Base-by-base conservation (phyloP, 371 early-diverging fungal genomes). In the Zychaea mexicana region DNA sequence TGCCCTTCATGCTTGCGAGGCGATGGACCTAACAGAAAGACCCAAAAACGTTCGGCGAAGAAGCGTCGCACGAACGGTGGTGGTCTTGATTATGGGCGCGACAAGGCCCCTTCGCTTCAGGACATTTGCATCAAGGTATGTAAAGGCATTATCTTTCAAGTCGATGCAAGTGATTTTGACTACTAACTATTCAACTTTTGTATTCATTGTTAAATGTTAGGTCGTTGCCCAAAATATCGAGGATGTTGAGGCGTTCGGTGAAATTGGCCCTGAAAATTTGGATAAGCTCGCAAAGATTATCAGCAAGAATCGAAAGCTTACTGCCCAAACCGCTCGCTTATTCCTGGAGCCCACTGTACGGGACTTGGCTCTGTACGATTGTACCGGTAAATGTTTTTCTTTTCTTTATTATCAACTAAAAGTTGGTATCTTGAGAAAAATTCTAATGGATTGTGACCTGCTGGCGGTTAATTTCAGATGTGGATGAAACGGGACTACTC, bases 191-290 rank as follows among this genome's bases (percentile, higher is more conserved):
- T 24, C 13, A 17, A 2, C 24, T 22, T 49, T 17, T 49, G 24
- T 24, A 24, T 49, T 45, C 12, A 12, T 33, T 33, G 33, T 33
- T 42, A 15, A 17, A 10, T 10, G 21, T n/a, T 53, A 90, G 79
- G 70, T 87, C 26, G 83, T 94, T 56, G 91, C 88, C 4, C 74
- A 80, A 47, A 79, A 89, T 60, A 88, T 95, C 55, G 90, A 93
- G 46, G 84, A 86, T 64, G 90, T 96, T 0, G 93, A 93, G 52
- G 85, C 83, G 5, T 86, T 96, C 71, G 95, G 94, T 22, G 91
- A 92, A 52, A 88, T 96, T 22, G 79, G 91, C 17, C 78, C 76
- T 3, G 66, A 79, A 21, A 89, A 85, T 62, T 76, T 91, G 79
- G 83, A 88, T 63, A 85, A 87, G 68, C 85, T 96, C 24, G 85